Evolutionary conservation across 2,329 filamentous ascomycete genomes (phyloP).

Genomic region (Neopestalotiopsis sp.): DNA sequence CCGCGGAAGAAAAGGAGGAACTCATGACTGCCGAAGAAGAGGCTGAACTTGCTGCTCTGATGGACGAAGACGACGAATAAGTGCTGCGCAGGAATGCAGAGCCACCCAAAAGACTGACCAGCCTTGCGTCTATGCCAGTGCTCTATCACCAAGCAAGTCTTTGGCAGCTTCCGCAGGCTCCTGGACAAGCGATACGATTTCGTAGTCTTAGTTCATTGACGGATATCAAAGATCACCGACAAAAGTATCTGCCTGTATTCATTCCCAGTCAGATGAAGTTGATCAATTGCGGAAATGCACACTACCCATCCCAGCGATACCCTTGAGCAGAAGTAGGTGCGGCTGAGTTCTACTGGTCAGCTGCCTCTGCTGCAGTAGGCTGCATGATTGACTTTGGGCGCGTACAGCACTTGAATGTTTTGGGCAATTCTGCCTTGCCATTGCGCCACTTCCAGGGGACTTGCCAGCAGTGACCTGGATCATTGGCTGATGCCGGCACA

Average conservation of each 20-base stretch:
- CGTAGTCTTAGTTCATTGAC: no score
- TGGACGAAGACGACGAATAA: conserved; percentile 68
- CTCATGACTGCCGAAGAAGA: conserved; percentile 88
- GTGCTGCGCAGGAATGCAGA: no score
- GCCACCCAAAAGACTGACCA: no score
- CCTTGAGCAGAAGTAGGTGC: background rate
- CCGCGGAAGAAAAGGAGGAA: conserved; percentile 50
- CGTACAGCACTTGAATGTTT: background rate
- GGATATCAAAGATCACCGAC: no score
- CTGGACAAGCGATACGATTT: no score
- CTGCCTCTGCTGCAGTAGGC: background rate
- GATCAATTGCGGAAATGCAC: no score
- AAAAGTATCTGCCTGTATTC: no score
- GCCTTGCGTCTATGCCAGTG: no score
- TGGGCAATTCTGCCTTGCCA: background rate
- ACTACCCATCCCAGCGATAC: no score
- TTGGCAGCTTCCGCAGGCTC: no score
- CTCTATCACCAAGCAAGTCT: no score
- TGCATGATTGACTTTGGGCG: background rate
- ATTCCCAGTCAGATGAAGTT: no score
- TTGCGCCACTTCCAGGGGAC: background rate
- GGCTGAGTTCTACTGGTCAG: background rate
- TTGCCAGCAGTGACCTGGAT: background rate
- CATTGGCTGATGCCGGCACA: background rate
- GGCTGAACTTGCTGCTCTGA: conserved; percentile 86